These are phyloP conservation scores for Chrysochromulina parva DNA, from an alignment of 78 protist species.

Conservation along the genomic window DNA sequence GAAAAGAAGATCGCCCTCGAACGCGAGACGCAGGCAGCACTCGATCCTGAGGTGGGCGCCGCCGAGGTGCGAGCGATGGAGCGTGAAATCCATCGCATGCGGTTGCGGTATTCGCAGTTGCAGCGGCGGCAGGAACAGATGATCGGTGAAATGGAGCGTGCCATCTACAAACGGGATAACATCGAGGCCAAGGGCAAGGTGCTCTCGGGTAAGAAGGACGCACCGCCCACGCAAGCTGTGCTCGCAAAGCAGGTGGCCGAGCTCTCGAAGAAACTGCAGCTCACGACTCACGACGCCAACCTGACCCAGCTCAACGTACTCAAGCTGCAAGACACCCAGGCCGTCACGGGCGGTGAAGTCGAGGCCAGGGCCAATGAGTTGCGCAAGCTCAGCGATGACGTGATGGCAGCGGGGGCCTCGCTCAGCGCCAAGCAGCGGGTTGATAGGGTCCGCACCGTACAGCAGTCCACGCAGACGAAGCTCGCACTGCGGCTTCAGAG, in stretches of 20 bases:
- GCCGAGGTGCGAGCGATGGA: slow-evolving; percentile 39
- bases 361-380: background rate
- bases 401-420: too few relatives aligned
- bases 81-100: slow-evolving; percentile 52
- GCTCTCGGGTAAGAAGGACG: background rate
- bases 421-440: too few relatives aligned
- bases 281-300: background rate
- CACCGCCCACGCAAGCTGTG: background rate
- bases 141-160: slow-evolving; percentile 58
- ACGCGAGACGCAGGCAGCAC: slow-evolving; percentile 64
- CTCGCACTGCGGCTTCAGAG: too few relatives aligned
- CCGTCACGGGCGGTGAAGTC: background rate
- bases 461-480: too few relatives aligned
- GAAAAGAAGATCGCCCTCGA: slow-evolving; percentile 67
- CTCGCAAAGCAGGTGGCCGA: background rate
- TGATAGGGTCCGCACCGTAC: too few relatives aligned
- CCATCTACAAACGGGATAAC: slow-evolving; percentile 32
- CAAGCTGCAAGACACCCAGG: background rate
- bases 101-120: slow-evolving; percentile 36
- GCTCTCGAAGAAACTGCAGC: background rate
- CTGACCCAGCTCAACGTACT: background rate
- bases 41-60: slow-evolving; percentile 65
- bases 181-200: slow-evolving; percentile 22
- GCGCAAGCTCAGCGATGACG: too few relatives aligned
- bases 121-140: slow-evolving; percentile 43